Evolutionary conservation across 352 stramenopile genomes (phyloP).

Genomic region (Globisporangium cystogenes): DNA sequence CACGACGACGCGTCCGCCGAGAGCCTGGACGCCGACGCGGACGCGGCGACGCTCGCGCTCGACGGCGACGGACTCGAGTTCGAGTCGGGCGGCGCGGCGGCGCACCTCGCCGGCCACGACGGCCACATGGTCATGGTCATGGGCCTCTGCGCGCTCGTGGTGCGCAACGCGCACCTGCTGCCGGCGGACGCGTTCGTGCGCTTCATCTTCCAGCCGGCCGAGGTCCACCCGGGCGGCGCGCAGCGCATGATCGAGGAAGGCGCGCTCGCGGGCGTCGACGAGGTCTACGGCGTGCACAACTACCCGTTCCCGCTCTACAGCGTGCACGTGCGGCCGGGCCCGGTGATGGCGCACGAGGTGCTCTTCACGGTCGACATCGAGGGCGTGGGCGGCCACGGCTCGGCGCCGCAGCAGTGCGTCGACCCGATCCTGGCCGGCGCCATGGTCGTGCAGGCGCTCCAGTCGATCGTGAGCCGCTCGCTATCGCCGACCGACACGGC

Average conservation of each 20-base stretch:
- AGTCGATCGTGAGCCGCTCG: slow-evolving; percentile 90
- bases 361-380: slow-evolving; percentile 91
- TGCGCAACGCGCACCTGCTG: slow-evolving; percentile 62
- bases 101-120: slow-evolving; percentile 96
- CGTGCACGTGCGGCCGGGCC: slow-evolving; percentile 83
- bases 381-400: slow-evolving; percentile 93
- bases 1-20: slow-evolving; percentile 4
- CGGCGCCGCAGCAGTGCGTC: slow-evolving; percentile 87
- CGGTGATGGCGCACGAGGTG: slow-evolving; percentile 91
- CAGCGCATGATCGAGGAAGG: slow-evolving; percentile 93
- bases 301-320: slow-evolving; percentile 85
- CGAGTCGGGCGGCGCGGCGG: slow-evolving; percentile 23
- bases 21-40: slow-evolving; percentile 15
- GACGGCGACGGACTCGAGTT: slow-evolving; percentile 19
- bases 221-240: slow-evolving; percentile 89
- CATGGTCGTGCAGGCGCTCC: slow-evolving; percentile 88
- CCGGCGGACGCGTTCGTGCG: slow-evolving; percentile 78
- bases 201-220: slow-evolving; percentile 96
- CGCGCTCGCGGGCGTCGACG: slow-evolving; percentile 76
- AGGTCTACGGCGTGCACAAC: slow-evolving; percentile 94
- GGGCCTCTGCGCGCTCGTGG: slow-evolving; percentile 80
- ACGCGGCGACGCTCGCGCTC: slow-evolving; percentile 18
- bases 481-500: slow-evolving; percentile 89
- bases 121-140: slow-evolving; percentile 94
- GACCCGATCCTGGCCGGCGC: slow-evolving; percentile 91